Percentiles rank a stretch among this genome's conserved stretches.
Evolutionary conservation across 768 basidiomycete genomes (phyloP).

Genomic region (Lactarius vividus): DNA sequence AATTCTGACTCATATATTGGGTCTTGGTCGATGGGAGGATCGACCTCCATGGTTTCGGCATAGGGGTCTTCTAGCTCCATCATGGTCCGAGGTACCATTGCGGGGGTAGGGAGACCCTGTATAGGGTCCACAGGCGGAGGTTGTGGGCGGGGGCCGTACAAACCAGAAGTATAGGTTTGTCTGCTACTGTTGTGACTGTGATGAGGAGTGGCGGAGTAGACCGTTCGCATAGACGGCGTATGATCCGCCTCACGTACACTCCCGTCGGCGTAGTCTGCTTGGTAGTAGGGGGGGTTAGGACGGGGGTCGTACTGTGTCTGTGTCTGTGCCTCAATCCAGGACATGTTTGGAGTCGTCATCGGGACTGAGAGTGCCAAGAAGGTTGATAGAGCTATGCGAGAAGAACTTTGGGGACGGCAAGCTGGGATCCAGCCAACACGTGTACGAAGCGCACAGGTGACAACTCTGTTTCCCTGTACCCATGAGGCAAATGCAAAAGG

Average conservation of each 20-base stretch:
- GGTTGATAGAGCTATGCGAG: constrained; percentile 11
- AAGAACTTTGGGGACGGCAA: constrained; percentile 2
- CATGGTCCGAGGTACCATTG: background rate
- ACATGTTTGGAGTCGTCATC: constrained; percentile 3
- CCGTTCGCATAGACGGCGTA: background rate
- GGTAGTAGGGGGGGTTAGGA: background rate
- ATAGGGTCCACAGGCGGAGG: constrained; percentile 13
- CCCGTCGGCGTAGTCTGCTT: constrained; percentile 6
- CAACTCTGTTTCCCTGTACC: constrained; percentile 11
- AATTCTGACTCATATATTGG: constrained; percentile 5
- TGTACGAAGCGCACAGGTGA: constrained; percentile 22
- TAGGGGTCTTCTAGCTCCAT: constrained; percentile 20
- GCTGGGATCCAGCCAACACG: constrained; percentile 17
- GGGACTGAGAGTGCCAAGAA: background rate
- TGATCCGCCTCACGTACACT: constrained; percentile 15
- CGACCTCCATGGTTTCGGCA: constrained; percentile 22
- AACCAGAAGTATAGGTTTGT: constrained; percentile 11
- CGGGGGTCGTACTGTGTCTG: constrained; percentile 8
- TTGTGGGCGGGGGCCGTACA: constrained; percentile 23
- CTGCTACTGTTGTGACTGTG: constrained; percentile 22
- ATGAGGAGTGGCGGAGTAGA: constrained; percentile 9
- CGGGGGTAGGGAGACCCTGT: constrained; percentile 11
- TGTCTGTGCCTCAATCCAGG: constrained; percentile 22
- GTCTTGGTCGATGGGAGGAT: background rate
- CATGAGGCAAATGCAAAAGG: constrained; percentile 18